Evolutionary conservation across 164 flowering plant genomes (phyloP).

Genomic region (Chimonanthus salicifolius): DNA sequence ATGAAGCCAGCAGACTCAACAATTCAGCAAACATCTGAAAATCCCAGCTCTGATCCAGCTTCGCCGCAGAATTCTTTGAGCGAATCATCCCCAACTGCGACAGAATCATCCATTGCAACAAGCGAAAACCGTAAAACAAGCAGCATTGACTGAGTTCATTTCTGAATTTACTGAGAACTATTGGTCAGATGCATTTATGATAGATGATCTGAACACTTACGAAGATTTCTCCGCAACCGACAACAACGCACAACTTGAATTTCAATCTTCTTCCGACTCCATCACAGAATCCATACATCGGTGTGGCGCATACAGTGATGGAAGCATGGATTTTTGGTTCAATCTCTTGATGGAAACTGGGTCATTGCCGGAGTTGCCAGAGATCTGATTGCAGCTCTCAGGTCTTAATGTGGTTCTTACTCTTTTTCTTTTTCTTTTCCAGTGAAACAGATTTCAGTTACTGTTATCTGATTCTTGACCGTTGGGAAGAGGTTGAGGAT

Average conservation of each 20-base stretch:
- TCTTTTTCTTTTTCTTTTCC: background rate
- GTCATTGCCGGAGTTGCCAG: slow-evolving; percentile 20
- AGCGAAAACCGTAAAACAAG: slow-evolving; percentile 7
- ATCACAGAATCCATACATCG: background rate
- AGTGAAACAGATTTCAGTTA: no score
- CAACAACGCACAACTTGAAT: slow-evolving; percentile 8
- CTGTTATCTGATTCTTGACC: no score
- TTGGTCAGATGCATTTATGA: slow-evolving; percentile 36
- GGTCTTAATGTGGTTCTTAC: background rate
- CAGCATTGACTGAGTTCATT: slow-evolving; percentile 15
- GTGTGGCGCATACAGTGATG: slow-evolving; percentile 6
- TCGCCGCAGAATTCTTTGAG: slow-evolving; percentile 36
- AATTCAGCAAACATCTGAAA: background rate
- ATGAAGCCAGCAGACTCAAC: background rate
- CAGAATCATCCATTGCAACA: slow-evolving; percentile 5
- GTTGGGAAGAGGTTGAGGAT: no score
- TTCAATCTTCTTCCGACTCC: slow-evolving; percentile 1
- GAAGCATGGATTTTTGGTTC: slow-evolving; percentile 52
- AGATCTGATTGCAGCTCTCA: background rate
- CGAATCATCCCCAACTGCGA: slow-evolving; percentile 17
- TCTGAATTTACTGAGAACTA: slow-evolving; percentile 38
- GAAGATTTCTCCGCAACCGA: slow-evolving; percentile 2
- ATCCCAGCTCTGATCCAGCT: background rate
- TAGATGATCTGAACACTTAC: background rate
- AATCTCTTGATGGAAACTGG: slow-evolving; percentile 37